Percentiles rank a stretch among this genome's conserved stretches.
phyloP scores from a whole-genome alignment of 768 basidiomycete genomes.

The Chlorophyllum brunneum region DNA sequence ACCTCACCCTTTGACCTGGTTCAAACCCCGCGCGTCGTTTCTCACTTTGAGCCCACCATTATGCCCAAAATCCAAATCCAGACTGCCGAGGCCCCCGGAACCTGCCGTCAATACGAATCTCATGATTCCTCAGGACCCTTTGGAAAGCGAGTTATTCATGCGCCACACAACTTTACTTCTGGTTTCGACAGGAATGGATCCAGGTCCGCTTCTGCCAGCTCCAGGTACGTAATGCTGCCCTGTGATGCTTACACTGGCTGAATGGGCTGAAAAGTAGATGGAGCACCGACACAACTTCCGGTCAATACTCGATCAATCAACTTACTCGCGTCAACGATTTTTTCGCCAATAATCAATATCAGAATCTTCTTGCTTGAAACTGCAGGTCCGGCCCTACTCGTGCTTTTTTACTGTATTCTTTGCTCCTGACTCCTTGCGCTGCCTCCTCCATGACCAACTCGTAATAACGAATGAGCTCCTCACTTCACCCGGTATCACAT shows the following conservation, averaged over 20 bases:
- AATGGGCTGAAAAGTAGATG: neutral
- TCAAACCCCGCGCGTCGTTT: neutral
- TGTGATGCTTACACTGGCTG: neutral
- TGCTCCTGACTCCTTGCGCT: conserved; percentile 4
- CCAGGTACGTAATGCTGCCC: neutral
- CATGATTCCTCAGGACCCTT: neutral
- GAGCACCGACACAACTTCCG: neutral
- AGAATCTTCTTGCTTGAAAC: conserved; percentile 13
- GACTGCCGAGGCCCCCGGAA: neutral
- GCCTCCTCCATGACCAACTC: neutral
- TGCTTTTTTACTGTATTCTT: conserved; percentile 7
- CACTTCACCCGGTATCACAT: neutral
- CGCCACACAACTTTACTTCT: conserved; percentile 1
- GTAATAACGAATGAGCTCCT: neutral
- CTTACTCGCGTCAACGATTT: neutral
- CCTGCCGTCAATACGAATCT: neutral
- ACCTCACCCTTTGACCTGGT: conserved; percentile 7
- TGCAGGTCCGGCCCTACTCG: conserved; percentile 4
- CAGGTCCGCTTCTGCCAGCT: neutral
- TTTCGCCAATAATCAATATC: conserved; percentile 7
- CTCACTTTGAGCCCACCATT: neutral
- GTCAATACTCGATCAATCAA: neutral
- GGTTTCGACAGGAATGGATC: neutral
- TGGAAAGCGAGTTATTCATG: conserved; percentile 5
- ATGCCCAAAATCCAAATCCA: neutral